These are phyloP conservation scores for Dacryopinax primogenitus DNA, from an alignment of 768 basidiomycete species.

Conservation along the genomic window DNA sequence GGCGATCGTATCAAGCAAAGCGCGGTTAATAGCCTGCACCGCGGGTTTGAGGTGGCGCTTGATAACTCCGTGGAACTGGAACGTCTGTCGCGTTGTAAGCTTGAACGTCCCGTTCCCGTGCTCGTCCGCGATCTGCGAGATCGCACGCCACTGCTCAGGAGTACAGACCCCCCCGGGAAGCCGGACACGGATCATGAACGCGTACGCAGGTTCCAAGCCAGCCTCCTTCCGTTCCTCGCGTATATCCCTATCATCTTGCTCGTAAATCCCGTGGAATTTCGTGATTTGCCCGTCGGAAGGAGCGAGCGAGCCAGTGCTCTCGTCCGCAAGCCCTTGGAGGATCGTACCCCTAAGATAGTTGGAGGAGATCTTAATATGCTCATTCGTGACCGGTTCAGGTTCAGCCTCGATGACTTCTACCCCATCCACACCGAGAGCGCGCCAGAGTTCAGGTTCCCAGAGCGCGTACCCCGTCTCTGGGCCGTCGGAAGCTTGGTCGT, in stretches of 20 bases:
- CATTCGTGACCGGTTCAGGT: conserved; percentile 95
- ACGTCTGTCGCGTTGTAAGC: conserved; percentile 93
- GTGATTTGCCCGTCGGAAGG: conserved; percentile 86
- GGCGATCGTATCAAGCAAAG: conserved; percentile 84
- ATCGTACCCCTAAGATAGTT: conserved; percentile 92
- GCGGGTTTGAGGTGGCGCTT: conserved; percentile 92
- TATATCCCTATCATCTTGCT: conserved; percentile 97
- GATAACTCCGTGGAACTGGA: conserved; percentile 99
- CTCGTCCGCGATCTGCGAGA: conserved; percentile 94
- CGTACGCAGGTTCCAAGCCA: conserved; percentile 88
- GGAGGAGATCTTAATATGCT: conserved; percentile 97
- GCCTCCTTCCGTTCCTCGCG: conserved; percentile 87
- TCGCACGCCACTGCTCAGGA: conserved; percentile 83
- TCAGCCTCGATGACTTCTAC: conserved; percentile 84
- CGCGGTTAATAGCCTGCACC: conserved; percentile 90
- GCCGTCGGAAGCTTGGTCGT: conserved; percentile 96
- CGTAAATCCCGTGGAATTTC: conserved; percentile 95
- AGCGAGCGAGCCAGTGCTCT: conserved; percentile 78
- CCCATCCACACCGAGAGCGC: conserved; percentile 79
- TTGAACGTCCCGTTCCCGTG: conserved; percentile 91
- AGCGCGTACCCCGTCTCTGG: conserved; percentile 88
- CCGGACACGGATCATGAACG: conserved; percentile 97
- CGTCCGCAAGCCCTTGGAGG: conserved; percentile 75
- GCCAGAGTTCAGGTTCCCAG: conserved; percentile 94
- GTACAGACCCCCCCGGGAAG: conserved; percentile 93